phyloP scores from a whole-genome alignment of 2,329 filamentous ascomycete species.

The Botrytis fragariae region DNA sequence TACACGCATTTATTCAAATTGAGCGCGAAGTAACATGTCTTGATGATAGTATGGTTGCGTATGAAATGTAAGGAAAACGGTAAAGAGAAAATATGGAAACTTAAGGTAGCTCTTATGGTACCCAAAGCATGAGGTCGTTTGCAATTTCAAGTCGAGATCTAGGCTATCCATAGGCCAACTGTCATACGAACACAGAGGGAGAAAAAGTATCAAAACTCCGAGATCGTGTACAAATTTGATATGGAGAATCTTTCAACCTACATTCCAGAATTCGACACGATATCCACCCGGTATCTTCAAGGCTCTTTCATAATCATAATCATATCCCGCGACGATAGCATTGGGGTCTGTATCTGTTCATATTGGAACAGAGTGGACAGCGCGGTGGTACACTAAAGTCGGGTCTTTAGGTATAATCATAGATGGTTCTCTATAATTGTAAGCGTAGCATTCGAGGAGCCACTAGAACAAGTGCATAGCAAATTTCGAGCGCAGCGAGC shows the following conservation, averaged over 20 bases:
- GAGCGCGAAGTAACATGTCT: not conserved
- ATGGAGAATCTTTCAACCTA: no score
- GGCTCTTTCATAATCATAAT: not conserved
- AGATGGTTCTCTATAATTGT: not conserved
- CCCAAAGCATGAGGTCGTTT: not conserved
- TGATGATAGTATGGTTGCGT: not conserved
- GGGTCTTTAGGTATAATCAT: not conserved
- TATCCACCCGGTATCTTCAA: not conserved
- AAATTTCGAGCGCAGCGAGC: not conserved
- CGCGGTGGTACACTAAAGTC: not conserved
- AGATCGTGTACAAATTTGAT: not conserved
- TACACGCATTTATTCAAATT: not conserved
- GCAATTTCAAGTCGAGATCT: not conserved
- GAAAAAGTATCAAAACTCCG: not conserved
- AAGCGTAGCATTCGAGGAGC: not conserved
- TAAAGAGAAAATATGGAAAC: not conserved
- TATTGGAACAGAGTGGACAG: not conserved
- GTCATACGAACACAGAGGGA: fast-evolving
- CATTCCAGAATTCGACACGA: no score
- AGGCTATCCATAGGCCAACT: not conserved
- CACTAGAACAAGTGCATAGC: not conserved
- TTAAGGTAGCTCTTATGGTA: fast-evolving
- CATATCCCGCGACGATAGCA: not conserved
- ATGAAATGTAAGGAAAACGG: not conserved
- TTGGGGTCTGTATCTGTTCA: not conserved